Evolutionary conservation across 768 basidiomycete species (phyloP), one percentile per base, ranked within the genome.

Genomic region (Trametes sanguinea): DNA sequence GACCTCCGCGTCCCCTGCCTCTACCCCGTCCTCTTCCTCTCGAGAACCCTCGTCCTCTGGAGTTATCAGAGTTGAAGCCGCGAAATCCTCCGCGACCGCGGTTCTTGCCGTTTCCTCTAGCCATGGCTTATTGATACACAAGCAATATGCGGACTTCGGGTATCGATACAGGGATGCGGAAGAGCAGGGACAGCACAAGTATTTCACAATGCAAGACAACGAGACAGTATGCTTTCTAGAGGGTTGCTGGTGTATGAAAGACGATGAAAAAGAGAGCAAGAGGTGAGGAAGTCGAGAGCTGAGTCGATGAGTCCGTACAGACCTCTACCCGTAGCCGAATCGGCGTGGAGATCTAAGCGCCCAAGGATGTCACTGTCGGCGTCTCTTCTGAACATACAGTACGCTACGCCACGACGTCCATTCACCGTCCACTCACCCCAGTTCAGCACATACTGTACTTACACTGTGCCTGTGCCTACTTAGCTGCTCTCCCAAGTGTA

Each of bases 21-120:
- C 72, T 56, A 0, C 69, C 63, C 14, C 58, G 43, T 1, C 68
- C 67, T 17, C 73, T 67, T 35, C 74, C 72, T 42, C 70, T 62
- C 9, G 57, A 17, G 10, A 27, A 54, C 16, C 61, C 63, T 35
- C 67, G 61, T n/a, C 73, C 63, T 40, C 71, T 65, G 13, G 11
- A 37, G 35, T 37, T 65, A 67, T 13, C 68, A 55, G 50, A 42
- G n/a, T 40, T 60, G 39, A 48, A 50, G 16, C 68, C 65, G 7
- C 71, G 37, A 47, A 51, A 54, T 40, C 58, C 50, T 30, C 63
- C 63, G 33, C 68, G 57, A 14, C 67, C 64, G 13, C 62, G 63
- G 57, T 65, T 58, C 6, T 60, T 42, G 22, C 64, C 43, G 17
- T 66, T 57, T 14, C 69, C 67, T 63, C 62, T 57, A 56, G 62